Conservation (phyloP, 495 filamentous ascomycete species). For the Penicillium lividum region DNA sequence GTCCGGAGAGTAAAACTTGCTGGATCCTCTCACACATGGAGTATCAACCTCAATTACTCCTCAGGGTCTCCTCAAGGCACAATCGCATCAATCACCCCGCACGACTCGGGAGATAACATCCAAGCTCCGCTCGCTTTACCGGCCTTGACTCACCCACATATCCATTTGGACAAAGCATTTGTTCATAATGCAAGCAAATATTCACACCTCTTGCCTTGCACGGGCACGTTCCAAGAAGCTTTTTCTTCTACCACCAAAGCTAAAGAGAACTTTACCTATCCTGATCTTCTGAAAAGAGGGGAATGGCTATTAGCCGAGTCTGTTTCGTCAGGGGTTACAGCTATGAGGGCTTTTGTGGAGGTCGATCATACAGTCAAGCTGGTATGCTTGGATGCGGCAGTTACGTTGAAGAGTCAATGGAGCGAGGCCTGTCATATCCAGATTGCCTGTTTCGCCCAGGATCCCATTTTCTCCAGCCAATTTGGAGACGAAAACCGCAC, state of each 20-base stretch:
- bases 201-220: constrained; percentile 56
- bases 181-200: constrained; percentile 60
- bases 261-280: constrained; percentile 58
- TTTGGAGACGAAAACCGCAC: constrained; percentile 46
- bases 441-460: constrained; percentile 73
- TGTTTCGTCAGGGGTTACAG: constrained; percentile 64
- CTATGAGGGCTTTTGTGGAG: constrained; percentile 74
- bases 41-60: constrained; percentile 38
- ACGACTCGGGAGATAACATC: constrained; percentile 17
- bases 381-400: constrained; percentile 59
- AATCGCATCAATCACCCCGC: constrained; percentile 43
- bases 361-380: constrained; percentile 62
- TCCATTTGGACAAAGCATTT: constrained; percentile 77
- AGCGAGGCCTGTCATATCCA: constrained; percentile 58
- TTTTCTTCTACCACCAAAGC: constrained; percentile 60
- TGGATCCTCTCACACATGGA: constrained; percentile 37
- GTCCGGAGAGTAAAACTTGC: constrained; percentile 45
- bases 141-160: constrained; percentile 70
- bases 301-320: constrained; percentile 68
- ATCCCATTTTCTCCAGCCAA: constrained; percentile 62
- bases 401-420: constrained; percentile 59
- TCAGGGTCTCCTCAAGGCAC: constrained; percentile 26
- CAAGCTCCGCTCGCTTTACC: constrained; percentile 42
- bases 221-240: constrained; percentile 68
- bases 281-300: constrained; percentile 64